phyloP scores from a whole-genome alignment of 2,329 filamentous ascomycete species.

The Fusarium humuli region DNA sequence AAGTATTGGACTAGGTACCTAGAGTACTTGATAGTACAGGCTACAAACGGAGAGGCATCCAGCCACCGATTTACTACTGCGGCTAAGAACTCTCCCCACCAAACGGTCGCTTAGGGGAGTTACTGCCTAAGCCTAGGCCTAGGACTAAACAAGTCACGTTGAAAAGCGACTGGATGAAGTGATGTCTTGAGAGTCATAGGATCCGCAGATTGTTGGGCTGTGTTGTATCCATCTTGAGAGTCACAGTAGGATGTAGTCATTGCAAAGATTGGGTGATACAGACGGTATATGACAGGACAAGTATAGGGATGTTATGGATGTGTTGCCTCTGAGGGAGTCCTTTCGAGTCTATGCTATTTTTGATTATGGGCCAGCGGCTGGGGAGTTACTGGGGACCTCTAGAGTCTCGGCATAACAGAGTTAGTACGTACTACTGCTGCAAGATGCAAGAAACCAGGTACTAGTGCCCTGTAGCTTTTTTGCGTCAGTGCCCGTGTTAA shows the following conservation, averaged over 20 bases:
- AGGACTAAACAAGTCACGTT: not conserved
- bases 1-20: not conserved
- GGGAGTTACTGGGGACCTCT: not conserved
- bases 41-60: not conserved
- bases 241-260: constrained; percentile 6
- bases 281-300: not conserved
- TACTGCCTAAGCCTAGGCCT: not conserved
- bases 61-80: constrained; percentile 7
- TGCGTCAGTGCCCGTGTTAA: not conserved
- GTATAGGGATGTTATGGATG: constrained; percentile 11
- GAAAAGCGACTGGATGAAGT: not conserved
- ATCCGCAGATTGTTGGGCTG: constrained; percentile 15
- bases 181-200: constrained; percentile 3
- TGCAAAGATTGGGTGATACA: constrained; percentile 22
- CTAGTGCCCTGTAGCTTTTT: not conserved
- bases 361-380: constrained; percentile 14
- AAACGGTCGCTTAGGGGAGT: not conserved
- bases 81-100: not conserved
- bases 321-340: constrained; percentile 10
- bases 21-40: not conserved
- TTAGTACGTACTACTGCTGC: constrained; percentile 3
- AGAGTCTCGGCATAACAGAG: not conserved
- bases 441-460: constrained; percentile 10
- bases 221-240: constrained; percentile 8
- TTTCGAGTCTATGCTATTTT: constrained; percentile 28